These are phyloP conservation scores for Aristolochia californica DNA, from an alignment of 164 flowering plant genomes.

Conservation along the genomic window DNA sequence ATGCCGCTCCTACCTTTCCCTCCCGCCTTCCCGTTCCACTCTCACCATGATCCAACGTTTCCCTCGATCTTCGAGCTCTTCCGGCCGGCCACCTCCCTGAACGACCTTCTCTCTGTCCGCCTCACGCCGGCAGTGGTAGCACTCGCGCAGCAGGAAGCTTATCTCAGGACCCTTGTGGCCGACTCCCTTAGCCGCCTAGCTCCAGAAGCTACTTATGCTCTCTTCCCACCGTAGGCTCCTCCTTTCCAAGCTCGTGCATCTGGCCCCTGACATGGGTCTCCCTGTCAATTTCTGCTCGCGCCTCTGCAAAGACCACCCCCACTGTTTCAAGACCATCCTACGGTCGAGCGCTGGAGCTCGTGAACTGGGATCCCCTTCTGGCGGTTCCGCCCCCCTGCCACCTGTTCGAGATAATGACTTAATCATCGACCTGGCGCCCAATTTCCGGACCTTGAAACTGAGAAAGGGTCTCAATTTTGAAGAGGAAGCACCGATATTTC, in stretches of 20 bases:
- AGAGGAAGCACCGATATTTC: slow-evolving; percentile 54
- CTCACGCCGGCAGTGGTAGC: slow-evolving; percentile 59
- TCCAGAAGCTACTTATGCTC: slow-evolving; percentile 88
- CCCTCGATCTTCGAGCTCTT: slow-evolving; percentile 80
- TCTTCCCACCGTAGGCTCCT: slow-evolving; percentile 67
- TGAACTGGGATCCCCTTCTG: slow-evolving; percentile 52
- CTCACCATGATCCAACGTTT: slow-evolving; percentile 67
- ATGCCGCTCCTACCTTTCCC: slow-evolving; percentile 67
- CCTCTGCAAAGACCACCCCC: slow-evolving; percentile 71
- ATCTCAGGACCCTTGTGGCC: slow-evolving; percentile 30
- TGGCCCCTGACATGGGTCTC: slow-evolving; percentile 90
- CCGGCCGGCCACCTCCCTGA: slow-evolving; percentile 36
- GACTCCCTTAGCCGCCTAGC: slow-evolving; percentile 42
- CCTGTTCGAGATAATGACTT: slow-evolving; percentile 19
- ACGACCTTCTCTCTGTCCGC: slow-evolving; percentile 67
- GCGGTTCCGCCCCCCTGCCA: slow-evolving; percentile 38
- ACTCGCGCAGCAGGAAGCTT: slow-evolving; percentile 41
- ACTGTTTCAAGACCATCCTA: slow-evolving; percentile 64
- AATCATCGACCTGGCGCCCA: slow-evolving; percentile 77
- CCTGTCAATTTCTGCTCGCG: slow-evolving; percentile 78
- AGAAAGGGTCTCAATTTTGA: slow-evolving; percentile 69
- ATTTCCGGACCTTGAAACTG: slow-evolving; percentile 67
- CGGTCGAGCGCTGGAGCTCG: slow-evolving; percentile 92
- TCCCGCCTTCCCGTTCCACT: slow-evolving; percentile 45
- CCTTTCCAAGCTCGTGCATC: slow-evolving; percentile 73